These are phyloP conservation scores for Saitoella complicata DNA, from an alignment of 805 yeast species.

Conservation along the genomic window DNA sequence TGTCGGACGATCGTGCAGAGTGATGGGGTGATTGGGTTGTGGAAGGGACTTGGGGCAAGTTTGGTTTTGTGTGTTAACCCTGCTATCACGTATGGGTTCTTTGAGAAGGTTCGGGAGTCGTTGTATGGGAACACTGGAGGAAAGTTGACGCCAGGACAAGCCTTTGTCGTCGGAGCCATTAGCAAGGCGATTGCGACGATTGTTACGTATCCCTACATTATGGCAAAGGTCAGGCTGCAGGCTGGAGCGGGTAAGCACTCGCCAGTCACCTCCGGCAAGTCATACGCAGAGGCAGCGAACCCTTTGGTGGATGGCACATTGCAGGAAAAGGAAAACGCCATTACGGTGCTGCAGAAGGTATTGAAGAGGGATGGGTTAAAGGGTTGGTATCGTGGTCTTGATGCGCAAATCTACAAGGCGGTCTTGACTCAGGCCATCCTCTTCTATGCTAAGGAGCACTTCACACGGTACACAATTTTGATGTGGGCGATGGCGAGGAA, in stretches of 20 bases:
- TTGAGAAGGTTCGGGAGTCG: constrained; percentile 36
- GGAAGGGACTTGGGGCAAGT: constrained; percentile 74
- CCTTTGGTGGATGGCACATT: constrained; percentile 24
- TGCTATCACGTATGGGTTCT: constrained; percentile 71
- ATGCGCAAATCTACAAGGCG: constrained; percentile 69
- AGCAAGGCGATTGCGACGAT: constrained; percentile 69
- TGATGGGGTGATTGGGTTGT: constrained; percentile 56
- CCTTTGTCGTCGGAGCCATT: constrained; percentile 58
- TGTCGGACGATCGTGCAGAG: constrained; percentile 38
- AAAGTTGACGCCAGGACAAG: constrained; percentile 40
- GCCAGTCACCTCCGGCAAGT: constrained; percentile 13
- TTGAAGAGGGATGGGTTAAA: constrained; percentile 44
- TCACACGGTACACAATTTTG: not conserved
- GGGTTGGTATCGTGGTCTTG: constrained; percentile 64
- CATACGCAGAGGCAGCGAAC: constrained; percentile 7
- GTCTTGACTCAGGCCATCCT: constrained; percentile 70
- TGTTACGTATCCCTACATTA: constrained; percentile 70
- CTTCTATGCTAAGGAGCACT: constrained; percentile 21
- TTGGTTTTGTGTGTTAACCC: constrained; percentile 68
- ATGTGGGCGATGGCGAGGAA: not conserved
- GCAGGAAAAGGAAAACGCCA: constrained; percentile 36
- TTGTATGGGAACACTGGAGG: constrained; percentile 10
- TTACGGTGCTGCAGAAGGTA: constrained; percentile 44
- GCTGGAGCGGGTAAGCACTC: constrained; percentile 20
- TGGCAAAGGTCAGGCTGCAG: constrained; percentile 71